Evolutionary conservation across 495 filamentous ascomycete species (phyloP), one percentile per base, ranked within the genome.

Genomic region (Penicillium crystallinum): DNA sequence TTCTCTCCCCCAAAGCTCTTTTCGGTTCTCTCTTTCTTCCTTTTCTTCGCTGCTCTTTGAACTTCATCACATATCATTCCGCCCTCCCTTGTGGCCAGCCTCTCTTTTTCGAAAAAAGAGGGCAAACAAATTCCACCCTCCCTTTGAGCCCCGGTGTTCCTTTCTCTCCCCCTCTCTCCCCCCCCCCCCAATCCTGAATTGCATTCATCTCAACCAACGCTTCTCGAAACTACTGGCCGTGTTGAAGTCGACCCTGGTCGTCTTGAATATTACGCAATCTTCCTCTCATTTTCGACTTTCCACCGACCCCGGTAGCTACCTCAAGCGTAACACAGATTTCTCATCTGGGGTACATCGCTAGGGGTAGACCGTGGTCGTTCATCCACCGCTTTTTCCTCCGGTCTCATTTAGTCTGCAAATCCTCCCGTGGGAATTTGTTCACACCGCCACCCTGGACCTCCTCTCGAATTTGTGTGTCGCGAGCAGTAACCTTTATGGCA

Each of bases 261-360:
- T 44, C 38, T 43, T 56, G 3, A 21, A 45, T n/a, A 45, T 52
- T 6, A 52, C 49, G 34, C 36, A 58, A 54, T 49, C 54, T 33
- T 49, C 47, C 44, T 41, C 47, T 33, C 46, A 14, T 34, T 48
- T 53, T 39, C 55, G 39, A 57, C 18, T 29, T 29, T 31, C 45
- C 45, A 46, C 51, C 55, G 61, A 64, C 61, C 64, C 65, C 63
- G 65, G 58, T 63, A 70, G 65, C 70, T 71, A 71, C 70, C 70
- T 73, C 68, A 68, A 71, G 70, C 70, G 67, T 65, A 63, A 67
- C 67, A 63, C 67, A 73, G 68, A 71, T 70, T 56, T 63, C 36
- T 61, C 56, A 60, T 71, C 68, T 71, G 70, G 62, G 63, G 65
- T 69, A 55, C 63, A 64, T 71, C 67, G 70, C 70, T 73, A 70